Evolutionary conservation across 2,329 filamentous ascomycete genomes (phyloP).

Genomic region (Tolypocladium paradoxum): DNA sequence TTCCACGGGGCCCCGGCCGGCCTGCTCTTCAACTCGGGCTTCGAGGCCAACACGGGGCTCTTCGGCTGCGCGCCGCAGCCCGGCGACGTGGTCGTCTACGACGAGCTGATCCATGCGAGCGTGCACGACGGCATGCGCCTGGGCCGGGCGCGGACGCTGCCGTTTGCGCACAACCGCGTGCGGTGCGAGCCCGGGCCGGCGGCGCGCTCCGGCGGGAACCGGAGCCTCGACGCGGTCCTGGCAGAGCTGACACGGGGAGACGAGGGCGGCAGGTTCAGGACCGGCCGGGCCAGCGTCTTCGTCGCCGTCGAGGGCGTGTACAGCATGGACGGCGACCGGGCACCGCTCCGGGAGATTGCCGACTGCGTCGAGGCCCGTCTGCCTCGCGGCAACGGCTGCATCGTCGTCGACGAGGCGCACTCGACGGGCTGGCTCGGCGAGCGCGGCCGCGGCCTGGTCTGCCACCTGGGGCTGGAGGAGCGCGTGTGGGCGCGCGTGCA

Average conservation of each 20-base stretch:
- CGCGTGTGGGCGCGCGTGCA: constrained; percentile 48
- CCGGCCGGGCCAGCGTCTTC: constrained; percentile 45
- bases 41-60: constrained; percentile 55
- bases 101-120: constrained; percentile 68
- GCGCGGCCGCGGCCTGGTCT: constrained; percentile 47
- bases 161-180: constrained; percentile 50
- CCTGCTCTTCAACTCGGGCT: constrained; percentile 48
- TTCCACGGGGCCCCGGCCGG: constrained; percentile 36
- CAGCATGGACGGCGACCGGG: constrained; percentile 74
- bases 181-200: background rate
- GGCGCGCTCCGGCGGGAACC: background rate
- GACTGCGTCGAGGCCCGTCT: constrained; percentile 43
- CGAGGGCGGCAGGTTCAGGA: constrained; percentile 17
- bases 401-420: constrained; percentile 61
- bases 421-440: constrained; percentile 50
- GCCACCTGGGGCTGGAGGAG: constrained; percentile 41
- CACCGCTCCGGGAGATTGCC: constrained; percentile 51
- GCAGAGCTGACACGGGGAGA: constrained; percentile 20
- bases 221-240: constrained; percentile 17
- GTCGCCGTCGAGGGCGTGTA: constrained; percentile 63
- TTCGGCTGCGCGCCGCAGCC: constrained; percentile 49
- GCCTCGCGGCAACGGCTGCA: constrained; percentile 45
- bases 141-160: constrained; percentile 39
- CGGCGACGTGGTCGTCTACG: constrained; percentile 56
- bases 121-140: constrained; percentile 67